Evolutionary conservation across 805 yeast genomes (phyloP).

Genomic region (Candida peoriensis): DNA sequence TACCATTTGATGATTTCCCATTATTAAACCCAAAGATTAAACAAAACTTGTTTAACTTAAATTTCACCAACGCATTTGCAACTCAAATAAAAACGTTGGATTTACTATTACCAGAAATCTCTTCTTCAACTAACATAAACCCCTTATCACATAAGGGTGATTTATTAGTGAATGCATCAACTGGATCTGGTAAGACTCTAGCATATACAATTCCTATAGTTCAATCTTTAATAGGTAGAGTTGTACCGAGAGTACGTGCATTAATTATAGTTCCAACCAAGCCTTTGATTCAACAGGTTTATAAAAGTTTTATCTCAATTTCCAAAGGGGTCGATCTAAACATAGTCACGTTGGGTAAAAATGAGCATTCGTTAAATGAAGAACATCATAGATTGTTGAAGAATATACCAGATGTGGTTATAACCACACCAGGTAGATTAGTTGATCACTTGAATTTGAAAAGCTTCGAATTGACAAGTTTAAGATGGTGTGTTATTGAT

Average conservation of each 20-base stretch:
- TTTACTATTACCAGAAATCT: slow-evolving; percentile 40
- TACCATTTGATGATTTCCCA: slow-evolving; percentile 44
- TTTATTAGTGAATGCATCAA: slow-evolving; percentile 83
- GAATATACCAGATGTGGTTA: slow-evolving; percentile 59
- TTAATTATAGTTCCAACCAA: slow-evolving; percentile 85
- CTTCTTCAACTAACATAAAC: slow-evolving; percentile 22
- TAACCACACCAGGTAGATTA: slow-evolving; percentile 75
- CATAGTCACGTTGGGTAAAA: slow-evolving; percentile 54
- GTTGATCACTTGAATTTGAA: slow-evolving; percentile 60
- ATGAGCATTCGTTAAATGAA: slow-evolving; percentile 47
- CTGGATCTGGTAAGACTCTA: slow-evolving; percentile 94
- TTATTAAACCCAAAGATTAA: slow-evolving; percentile 40
- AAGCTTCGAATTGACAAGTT: slow-evolving; percentile 41
- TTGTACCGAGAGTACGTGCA: slow-evolving; percentile 71
- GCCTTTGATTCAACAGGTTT: slow-evolving; percentile 81
- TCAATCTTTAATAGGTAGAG: slow-evolving; percentile 55
- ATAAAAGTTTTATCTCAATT: slow-evolving; percentile 52
- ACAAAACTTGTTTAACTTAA: slow-evolving; percentile 41
- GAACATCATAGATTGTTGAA: slow-evolving; percentile 49
- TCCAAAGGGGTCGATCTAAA: slow-evolving; percentile 63
- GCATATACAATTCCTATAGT: slow-evolving; percentile 84
- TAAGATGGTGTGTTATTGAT: slow-evolving; percentile 66
- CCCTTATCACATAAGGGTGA: slow-evolving; percentile 48
- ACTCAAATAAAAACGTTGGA: slow-evolving; percentile 69
- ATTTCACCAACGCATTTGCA: slow-evolving; percentile 60